Base-by-base conservation (phyloP, 148 eudicot genomes). In the Salicornia ramosissima region DNA sequence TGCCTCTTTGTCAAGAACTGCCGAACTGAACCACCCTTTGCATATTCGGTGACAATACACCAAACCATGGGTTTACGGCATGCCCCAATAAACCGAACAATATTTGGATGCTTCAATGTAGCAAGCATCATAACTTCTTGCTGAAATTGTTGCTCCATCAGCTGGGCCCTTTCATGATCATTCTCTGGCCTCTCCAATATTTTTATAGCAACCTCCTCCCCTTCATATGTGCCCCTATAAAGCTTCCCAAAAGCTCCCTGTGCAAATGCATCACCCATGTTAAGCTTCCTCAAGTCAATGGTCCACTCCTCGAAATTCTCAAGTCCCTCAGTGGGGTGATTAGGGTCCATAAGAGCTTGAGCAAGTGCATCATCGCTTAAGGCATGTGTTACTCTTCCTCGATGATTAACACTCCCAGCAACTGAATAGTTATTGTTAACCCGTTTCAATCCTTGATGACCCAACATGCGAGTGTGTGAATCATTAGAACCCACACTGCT, bases 41-140 rank as follows among this genome's bases (percentile, higher is more conserved):
- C 98, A 82, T 94, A 94, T 71, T 94, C 98, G 14, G 98, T 94
- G 18, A 94, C 90, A 33, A 94, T 90, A 79, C 98, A 94, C 98
- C 98, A 94, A 19, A 94, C 98, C 97, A 94, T 86, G 43, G 97
- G 96, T 79, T 94, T 94, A 49, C 97, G 88, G 50, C 98, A 94
- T 18, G 83, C 97, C 53, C 98, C 98, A 77, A 94, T 87, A 67
- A 94, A 94, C 24, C 98, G 84, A 68, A 94, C 98, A 42, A 94
- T 94, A 75, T 94, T 90, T 19, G 93, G 88, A 82, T 94, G 98
- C 83, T 76, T 90, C 80, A 94, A 75, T 24, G 84, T 90, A 43
- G 97, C 98, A 71, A 94, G 80, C 98, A 94, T 94, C 97, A 86
- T 90, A 28, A 94, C 97, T 73, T 94, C 98, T 74, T 94, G 98